Percentiles rank a stretch among this genome's conserved stretches.
phyloP scores from a whole-genome alignment of 2,329 filamentous ascomycete genomes.

The Cryphonectria naterciae region DNA sequence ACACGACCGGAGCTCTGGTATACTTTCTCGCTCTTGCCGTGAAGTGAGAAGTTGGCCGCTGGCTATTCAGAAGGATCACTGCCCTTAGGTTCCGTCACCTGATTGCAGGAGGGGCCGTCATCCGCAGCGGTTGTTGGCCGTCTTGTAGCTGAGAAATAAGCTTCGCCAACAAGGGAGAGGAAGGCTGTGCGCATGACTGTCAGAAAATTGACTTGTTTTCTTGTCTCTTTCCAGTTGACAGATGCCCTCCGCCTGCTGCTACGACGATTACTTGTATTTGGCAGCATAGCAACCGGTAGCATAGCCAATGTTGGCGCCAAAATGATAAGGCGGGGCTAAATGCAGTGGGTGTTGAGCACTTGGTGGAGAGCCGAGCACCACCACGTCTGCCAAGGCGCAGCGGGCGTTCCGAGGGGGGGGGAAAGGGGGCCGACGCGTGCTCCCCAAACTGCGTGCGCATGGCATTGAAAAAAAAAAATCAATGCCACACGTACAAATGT shows the following conservation, averaged over 20 bases:
- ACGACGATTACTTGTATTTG: neutral
- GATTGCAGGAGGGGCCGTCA: conserved; percentile 1
- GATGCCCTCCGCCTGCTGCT: neutral
- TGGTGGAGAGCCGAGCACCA: conserved; percentile 8
- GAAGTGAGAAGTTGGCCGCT: neutral
- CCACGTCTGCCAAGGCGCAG: conserved; percentile 1
- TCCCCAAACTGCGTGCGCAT: neutral
- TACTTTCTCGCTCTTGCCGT: conserved; percentile 1
- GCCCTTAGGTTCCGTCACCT: neutral
- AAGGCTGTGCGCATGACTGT: conserved; percentile 6
- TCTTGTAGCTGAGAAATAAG: conserved; percentile 4
- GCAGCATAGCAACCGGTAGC: neutral
- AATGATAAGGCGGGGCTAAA: neutral
- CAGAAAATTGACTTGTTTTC: neutral
- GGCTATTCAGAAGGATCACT: neutral
- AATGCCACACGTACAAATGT: neutral
- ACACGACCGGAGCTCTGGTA: neutral
- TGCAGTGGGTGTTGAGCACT: neutral
- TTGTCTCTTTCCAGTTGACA: neutral
- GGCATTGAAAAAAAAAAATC: too few species aligned
- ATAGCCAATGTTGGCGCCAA: neutral
- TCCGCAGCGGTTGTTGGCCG: neutral
- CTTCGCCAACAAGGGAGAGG: neutral
- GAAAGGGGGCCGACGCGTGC: neutral
- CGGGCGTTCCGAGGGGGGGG: neutral